These are phyloP conservation scores for Kodamaea nitidulidarum DNA, from an alignment of 805 yeast species.

Conservation along the genomic window DNA sequence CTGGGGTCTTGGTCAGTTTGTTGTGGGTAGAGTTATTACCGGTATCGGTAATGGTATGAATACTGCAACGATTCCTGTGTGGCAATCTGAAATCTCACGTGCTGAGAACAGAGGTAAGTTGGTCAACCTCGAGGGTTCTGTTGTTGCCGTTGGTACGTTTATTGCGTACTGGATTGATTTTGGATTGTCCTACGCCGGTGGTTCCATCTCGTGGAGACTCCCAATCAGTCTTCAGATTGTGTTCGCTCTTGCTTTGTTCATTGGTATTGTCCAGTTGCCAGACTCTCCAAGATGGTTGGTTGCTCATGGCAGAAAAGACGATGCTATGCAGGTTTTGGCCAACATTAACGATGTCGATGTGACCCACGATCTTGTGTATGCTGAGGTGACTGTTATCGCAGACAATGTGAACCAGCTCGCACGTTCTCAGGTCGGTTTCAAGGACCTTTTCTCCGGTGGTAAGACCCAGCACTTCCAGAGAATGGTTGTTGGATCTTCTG, in stretches of 20 bases:
- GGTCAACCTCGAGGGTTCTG: slow-evolving; percentile 35
- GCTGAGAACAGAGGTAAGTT: slow-evolving; percentile 41
- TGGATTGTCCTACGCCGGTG: slow-evolving; percentile 61
- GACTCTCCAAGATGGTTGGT: slow-evolving; percentile 75
- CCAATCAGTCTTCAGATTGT: slow-evolving; percentile 44
- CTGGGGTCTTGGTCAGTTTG: slow-evolving; percentile 42
- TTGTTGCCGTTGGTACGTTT: slow-evolving; percentile 56
- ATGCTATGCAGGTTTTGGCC: slow-evolving; percentile 47
- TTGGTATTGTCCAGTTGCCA: slow-evolving; percentile 45
- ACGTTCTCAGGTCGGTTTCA: slow-evolving; percentile 43
- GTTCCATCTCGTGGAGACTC: slow-evolving; percentile 42
- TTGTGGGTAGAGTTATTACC: slow-evolving; percentile 46
- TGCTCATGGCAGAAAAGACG: slow-evolving; percentile 46
- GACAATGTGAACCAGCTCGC: slow-evolving; percentile 50
- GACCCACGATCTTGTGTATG: slow-evolving; percentile 38
- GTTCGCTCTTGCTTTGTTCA: slow-evolving; percentile 43
- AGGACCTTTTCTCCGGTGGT: slow-evolving; percentile 45
- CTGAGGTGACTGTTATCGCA: slow-evolving; percentile 42
- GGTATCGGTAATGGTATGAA: slow-evolving; percentile 41
- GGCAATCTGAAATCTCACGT: slow-evolving; percentile 45
- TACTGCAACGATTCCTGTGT: slow-evolving; percentile 43
- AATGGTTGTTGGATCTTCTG: slow-evolving; percentile 58
- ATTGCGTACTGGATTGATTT: slow-evolving; percentile 48
- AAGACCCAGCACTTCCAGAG: slow-evolving; percentile 60
- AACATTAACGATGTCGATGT: slow-evolving; percentile 34